A percentile compares a stretch with the other conserved stretches of the same genome.
Conservation (phyloP, 768 basidiomycete species). For the Trametes villosa region DNA sequence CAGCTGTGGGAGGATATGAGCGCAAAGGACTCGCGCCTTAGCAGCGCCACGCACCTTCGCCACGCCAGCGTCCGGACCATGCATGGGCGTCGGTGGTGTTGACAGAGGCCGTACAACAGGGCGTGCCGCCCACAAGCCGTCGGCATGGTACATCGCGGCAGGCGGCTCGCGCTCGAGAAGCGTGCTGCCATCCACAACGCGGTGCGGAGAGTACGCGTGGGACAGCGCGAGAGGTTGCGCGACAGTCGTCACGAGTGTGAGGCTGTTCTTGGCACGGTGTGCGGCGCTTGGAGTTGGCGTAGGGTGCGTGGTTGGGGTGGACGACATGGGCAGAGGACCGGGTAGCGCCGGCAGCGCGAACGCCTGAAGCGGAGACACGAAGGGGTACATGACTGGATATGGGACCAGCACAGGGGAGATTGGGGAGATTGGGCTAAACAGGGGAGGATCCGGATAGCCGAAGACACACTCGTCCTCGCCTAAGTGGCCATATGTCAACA, state of each 20-base stretch:
- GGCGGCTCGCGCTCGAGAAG: constrained; percentile 18
- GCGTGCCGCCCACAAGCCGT: constrained; percentile 3
- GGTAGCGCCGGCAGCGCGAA: constrained; percentile 10
- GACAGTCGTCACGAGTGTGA: neutral
- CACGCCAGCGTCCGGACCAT: constrained; percentile 8
- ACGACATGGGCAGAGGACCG: neutral
- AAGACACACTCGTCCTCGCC: constrained; percentile 7
- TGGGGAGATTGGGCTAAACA: constrained; percentile 9
- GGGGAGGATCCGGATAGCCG: constrained; percentile 3
- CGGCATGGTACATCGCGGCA: neutral
- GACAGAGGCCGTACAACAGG: constrained; percentile 29
- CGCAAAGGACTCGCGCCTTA: neutral
- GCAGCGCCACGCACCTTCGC: constrained; percentile 19
- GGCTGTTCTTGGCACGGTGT: constrained; percentile 1
- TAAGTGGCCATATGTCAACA: neutral
- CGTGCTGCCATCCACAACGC: constrained; percentile 27
- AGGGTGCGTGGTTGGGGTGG: neutral
- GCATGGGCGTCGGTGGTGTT: constrained; percentile 27
- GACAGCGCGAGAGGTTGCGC: neutral
- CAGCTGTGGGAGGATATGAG: constrained; percentile 17
- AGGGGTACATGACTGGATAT: constrained; percentile 8
- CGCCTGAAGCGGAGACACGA: constrained; percentile 12
- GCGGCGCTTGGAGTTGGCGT: neutral
- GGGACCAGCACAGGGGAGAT: constrained; percentile 18
- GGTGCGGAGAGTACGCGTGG: constrained; percentile 13